These are phyloP conservation scores for Saccharomycodes ludwigii DNA, from an alignment of 805 yeast genomes.

Conservation along the genomic window DNA sequence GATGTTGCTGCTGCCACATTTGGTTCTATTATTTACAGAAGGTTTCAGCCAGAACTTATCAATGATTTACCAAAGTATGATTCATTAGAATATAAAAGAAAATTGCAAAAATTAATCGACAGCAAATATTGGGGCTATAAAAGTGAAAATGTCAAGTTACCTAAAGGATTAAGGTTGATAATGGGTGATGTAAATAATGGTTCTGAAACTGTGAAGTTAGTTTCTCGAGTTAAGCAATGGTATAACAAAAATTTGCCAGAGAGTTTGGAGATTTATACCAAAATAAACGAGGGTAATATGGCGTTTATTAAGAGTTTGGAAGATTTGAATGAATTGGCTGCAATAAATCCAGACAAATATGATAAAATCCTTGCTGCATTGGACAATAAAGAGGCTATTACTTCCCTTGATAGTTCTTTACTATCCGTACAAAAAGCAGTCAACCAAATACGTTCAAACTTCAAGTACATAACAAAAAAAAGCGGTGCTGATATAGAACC, in stretches of 20 bases:
- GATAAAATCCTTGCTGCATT: constrained; percentile 13
- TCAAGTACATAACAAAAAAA: constrained; percentile 46
- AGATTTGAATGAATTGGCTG: constrained; percentile 25
- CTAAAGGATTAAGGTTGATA: constrained; percentile 52
- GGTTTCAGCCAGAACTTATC: constrained; percentile 54
- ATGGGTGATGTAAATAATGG: constrained; percentile 95
- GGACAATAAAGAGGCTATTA: constrained; percentile 6
- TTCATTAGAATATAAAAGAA: constrained; percentile 15
- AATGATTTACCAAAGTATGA: constrained; percentile 23
- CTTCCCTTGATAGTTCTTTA: constrained; percentile 7
- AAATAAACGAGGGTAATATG: constrained; percentile 48
- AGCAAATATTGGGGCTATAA: constrained; percentile 47
- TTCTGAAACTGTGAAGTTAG: constrained; percentile 88
- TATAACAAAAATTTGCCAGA: constrained; percentile 35
- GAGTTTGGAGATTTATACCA: constrained; percentile 39
- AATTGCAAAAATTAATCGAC: constrained; percentile 28
- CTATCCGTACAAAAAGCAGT: constrained; percentile 23
- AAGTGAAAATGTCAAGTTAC: constrained; percentile 47
- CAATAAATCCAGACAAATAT: constrained; percentile 26
- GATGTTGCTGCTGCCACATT: constrained; percentile 93
- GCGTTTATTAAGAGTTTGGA: constrained; percentile 37
- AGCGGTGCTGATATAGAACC: constrained; percentile 91
- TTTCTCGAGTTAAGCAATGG: constrained; percentile 68
- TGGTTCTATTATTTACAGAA: constrained; percentile 73
- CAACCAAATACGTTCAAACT: constrained; percentile 37